Base-by-base conservation (phyloP, 768 basidiomycete genomes). In the Leccinum incarnatum region DNA sequence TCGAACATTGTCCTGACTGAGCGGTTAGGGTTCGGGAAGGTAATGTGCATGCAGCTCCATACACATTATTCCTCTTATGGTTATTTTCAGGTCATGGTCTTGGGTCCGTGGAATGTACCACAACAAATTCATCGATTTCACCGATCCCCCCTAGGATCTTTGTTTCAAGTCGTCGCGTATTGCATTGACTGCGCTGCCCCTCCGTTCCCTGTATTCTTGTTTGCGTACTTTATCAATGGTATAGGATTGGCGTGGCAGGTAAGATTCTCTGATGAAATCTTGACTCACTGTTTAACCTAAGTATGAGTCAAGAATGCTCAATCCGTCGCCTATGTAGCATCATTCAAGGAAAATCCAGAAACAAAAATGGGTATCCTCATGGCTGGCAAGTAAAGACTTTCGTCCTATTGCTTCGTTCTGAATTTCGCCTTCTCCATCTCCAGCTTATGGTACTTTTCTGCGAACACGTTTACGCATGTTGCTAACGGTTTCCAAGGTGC, bases 301-400 rank as follows among this genome's bases (percentile, higher is more conserved):
- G 32, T 19, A 25, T 25, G 54, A n/a, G 15, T 60, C 37, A 64
- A 89, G 84, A 85, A 89, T 59, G 87, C 89, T 0, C 88, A 88
- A 72, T 81, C 87, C 1, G 88, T 88, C 65, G 87, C 84, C 8
- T 90, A 81, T 59, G 82, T 91, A 10, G 88, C 85, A 5, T 78
- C 75, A 42, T 70, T 89, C 6, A 79, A 79, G 60, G 73, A 79
- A n/a, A 79, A 84, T 49, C 69, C 83, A 0, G 80, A 83, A 57
- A 68, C 75, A 0, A 90, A 89, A 68, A 89, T 92, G 85, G 83
- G 88, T 5, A 51, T 91, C 17, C 65, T 89, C 86, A 88, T 62
- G 85, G 77, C 80, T 47, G 55, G 70, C 53, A 58, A 63, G 57
- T 47, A 10, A 15, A 47, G 27, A 1, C n/a, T 15, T 32, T 47